Base-by-base conservation (phyloP, 495 filamentous ascomycete genomes). In the Amphirosellinia nigrospora region DNA sequence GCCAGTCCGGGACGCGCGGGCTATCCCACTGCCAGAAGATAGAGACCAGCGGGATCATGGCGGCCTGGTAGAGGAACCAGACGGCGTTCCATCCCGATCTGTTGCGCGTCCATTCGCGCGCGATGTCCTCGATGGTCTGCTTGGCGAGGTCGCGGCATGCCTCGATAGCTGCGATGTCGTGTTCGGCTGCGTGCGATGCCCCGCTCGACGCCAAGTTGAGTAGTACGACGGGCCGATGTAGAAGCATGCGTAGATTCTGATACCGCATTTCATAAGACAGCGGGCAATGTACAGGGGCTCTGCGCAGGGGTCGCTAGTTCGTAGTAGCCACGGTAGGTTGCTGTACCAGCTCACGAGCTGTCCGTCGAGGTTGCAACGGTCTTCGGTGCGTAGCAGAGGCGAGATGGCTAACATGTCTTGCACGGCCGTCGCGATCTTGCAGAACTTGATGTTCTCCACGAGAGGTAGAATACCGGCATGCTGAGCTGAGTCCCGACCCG, bases 81-180 rank as follows among this genome's bases (percentile, higher is more conserved):
- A 93, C 90, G 5, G 89, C 92, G 79, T 92, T 92, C 92, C 92
- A 94, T 6, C 91, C 91, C 21, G 86, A 88, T 80, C 94, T 90
- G 79, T 93, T 92, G 34, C 87, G 86, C 45, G 85, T 86, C 79
- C 90, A 92, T 56, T 89, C 90, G 43, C 82, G 80, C 21, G 89
- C 80, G 48, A 94, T 92, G 70, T 93, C 90, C 66, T 88, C 86
- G 72, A 94, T 92, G 4, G 90, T 89, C 70, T 87, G 82, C 56
- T 88, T 88, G 3, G 92, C 91, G 13, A 93, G 84, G 67, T 88
- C 85, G 28, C 91, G 87, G 77, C 91, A 93, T 43, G 86, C 88
- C 58, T 88, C 84, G 63, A 94, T 89, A 10, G 90, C 88, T 1
- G 86, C 86, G 46, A 91, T 86, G 72, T 94, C 91, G 52, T 83